Evolutionary conservation across 257 asterid genomes (phyloP).

Genomic region (Plantago ovata): DNA sequence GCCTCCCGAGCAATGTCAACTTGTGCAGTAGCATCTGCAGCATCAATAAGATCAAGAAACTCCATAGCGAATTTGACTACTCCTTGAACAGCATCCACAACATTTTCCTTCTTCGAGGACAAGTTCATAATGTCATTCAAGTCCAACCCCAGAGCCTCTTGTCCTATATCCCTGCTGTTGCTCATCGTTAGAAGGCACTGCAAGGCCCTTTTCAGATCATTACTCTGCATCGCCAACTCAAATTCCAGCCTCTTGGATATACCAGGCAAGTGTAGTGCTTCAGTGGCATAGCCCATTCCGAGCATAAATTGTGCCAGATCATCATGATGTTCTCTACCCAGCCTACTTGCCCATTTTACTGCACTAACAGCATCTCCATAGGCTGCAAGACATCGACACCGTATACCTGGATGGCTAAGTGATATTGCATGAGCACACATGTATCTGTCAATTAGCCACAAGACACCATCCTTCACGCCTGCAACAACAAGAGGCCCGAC

Average conservation of each 20-base stretch:
- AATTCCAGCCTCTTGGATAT: slow-evolving; percentile 93
- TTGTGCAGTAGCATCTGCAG: slow-evolving; percentile 99
- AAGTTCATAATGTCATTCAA: slow-evolving; percentile 87
- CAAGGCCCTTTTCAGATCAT: slow-evolving; percentile 84
- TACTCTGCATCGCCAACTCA: slow-evolving; percentile 97
- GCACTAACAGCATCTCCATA: slow-evolving; percentile 99
- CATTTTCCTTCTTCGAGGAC: slow-evolving; percentile 76
- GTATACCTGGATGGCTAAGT: slow-evolving; percentile 95
- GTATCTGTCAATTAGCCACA: slow-evolving; percentile 90
- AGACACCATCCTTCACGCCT: slow-evolving; percentile 95
- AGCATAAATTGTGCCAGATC: slow-evolving; percentile 98
- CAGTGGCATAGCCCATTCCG: slow-evolving; percentile 99
- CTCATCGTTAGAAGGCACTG: slow-evolving; percentile 96
- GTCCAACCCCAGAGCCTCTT: slow-evolving; percentile 87
- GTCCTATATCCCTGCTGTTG: slow-evolving; percentile 96
- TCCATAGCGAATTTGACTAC: slow-evolving; percentile 91
- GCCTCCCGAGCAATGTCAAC: slow-evolving; percentile 98
- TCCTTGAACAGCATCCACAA: slow-evolving; percentile 97
- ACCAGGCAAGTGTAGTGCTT: slow-evolving; percentile 99
- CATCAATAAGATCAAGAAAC: slow-evolving; percentile 87
- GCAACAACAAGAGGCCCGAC: slow-evolving; percentile 89
- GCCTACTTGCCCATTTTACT: slow-evolving; percentile 98
- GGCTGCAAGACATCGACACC: slow-evolving; percentile 97
- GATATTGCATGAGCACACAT: slow-evolving; percentile 98
- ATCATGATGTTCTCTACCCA: slow-evolving; percentile 97